phyloP scores from a whole-genome alignment of 495 filamentous ascomycete species.

The Parathielavia hyrcaniae region DNA sequence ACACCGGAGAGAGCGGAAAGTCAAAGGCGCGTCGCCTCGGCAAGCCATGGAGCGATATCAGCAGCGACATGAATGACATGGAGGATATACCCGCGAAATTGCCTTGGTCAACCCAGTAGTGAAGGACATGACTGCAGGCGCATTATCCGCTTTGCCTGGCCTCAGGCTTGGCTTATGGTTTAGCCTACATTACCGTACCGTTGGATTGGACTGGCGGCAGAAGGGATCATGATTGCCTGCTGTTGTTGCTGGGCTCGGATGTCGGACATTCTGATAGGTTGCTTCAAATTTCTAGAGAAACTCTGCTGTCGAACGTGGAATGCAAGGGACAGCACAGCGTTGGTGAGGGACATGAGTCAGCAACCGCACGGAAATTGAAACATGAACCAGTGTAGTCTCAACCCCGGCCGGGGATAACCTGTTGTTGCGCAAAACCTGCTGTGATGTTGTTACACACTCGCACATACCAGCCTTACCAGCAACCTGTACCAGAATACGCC shows the following conservation, averaged over 20 bases:
- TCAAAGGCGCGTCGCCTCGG: neutral
- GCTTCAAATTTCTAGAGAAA: too few relatives aligned
- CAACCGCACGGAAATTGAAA: too few relatives aligned
- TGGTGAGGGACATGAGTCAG: too few relatives aligned
- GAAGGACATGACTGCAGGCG: slow-evolving; percentile 10
- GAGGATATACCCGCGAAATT: slow-evolving; percentile 33
- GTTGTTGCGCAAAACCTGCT: neutral
- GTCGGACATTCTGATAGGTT: too few relatives aligned
- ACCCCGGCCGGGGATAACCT: too few relatives aligned
- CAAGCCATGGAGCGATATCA: slow-evolving; percentile 10
- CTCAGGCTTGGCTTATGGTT: neutral
- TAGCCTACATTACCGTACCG: neutral
- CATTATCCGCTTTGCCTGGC: neutral
- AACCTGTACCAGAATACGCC: neutral
- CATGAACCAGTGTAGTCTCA: too few relatives aligned
- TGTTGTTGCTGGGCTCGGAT: too few relatives aligned
- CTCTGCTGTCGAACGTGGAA: too few relatives aligned
- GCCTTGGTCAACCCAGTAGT: slow-evolving; percentile 13
- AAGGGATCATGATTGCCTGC: neutral
- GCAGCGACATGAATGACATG: slow-evolving; percentile 32
- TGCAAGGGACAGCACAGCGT: too few relatives aligned
- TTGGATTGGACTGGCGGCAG: neutral
- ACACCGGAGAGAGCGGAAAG: neutral
- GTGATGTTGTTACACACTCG: neutral
- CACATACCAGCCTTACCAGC: neutral